phyloP scores from a whole-genome alignment of 2,329 filamentous ascomycete genomes.

The Juglanconis juglandina region DNA sequence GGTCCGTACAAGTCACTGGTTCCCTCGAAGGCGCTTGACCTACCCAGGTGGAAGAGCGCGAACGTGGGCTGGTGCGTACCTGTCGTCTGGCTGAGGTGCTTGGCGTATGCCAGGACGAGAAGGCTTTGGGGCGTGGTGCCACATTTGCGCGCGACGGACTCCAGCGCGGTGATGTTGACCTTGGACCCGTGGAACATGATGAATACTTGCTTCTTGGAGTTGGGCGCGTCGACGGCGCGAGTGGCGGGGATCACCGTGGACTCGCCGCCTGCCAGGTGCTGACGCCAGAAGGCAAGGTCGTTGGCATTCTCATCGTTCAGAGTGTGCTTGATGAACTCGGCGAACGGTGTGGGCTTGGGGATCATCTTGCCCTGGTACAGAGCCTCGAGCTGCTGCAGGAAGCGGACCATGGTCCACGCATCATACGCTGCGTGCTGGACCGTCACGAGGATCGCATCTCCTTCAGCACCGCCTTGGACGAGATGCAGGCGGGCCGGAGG shows the following conservation, averaged over 20 bases:
- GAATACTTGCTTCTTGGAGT: no score
- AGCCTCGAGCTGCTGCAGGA: slow-evolving; percentile 28
- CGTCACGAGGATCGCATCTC: slow-evolving; percentile 28
- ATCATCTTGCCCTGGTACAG: slow-evolving; percentile 23
- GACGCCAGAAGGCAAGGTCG: no score
- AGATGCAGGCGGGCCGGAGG: slow-evolving; percentile 30
- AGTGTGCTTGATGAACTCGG: neutral
- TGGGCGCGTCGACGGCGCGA: no score
- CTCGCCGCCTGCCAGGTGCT: no score
- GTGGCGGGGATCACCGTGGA: no score
- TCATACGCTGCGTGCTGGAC: slow-evolving; percentile 35
- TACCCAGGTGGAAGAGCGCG: slow-evolving; percentile 13
- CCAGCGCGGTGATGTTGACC: neutral
- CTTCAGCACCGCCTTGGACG: slow-evolving; percentile 23
- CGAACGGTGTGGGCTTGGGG: neutral
- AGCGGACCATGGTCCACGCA: slow-evolving; percentile 31
- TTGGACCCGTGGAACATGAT: no score
- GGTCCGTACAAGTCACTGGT: slow-evolving; percentile 11
- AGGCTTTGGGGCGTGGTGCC: slow-evolving; percentile 8
- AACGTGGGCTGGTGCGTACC: slow-evolving; percentile 12
- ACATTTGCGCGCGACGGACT: neutral
- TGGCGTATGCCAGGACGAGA: slow-evolving; percentile 14
- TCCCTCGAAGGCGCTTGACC: slow-evolving; percentile 10
- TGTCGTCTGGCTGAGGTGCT: slow-evolving; percentile 8
- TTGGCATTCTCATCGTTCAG: no score